A percentile compares a stretch with the other conserved stretches of the same genome.
These are phyloP conservation scores for Collariella sp. DNA, from an alignment of 495 filamentous ascomycete species.

Conservation along the genomic window DNA sequence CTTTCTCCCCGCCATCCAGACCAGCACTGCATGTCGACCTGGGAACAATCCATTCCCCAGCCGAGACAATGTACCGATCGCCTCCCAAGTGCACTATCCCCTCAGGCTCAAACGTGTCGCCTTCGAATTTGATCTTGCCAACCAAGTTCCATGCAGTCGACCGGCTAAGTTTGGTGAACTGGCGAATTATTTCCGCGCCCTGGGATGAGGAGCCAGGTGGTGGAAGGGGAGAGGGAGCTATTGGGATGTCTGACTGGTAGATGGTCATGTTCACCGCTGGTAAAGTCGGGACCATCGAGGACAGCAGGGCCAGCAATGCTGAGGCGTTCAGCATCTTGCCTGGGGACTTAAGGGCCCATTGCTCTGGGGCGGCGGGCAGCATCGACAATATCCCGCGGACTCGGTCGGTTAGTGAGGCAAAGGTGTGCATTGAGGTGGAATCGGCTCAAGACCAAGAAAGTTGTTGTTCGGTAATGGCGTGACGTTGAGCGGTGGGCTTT, in stretches of 20 bases:
- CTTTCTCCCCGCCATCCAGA: constrained; percentile 29
- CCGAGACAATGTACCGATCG: constrained; percentile 27
- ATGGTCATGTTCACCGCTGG: constrained; percentile 12
- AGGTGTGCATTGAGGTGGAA: background rate
- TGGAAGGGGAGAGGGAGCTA: constrained; percentile 20
- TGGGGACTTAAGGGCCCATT: background rate
- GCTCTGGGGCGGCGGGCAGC: background rate
- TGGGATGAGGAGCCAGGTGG: constrained; percentile 22
- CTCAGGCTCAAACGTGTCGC: constrained; percentile 33
- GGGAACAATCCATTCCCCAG: constrained; percentile 23
- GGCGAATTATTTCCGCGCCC: constrained; percentile 24
- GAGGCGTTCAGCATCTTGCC: constrained; percentile 4
- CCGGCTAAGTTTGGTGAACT: constrained; percentile 23
- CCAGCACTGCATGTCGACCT: constrained; percentile 20
- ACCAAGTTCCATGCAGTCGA: constrained; percentile 28
- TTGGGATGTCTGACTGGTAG: constrained; percentile 3
- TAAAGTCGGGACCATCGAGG: background rate
- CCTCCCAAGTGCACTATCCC: constrained; percentile 28
- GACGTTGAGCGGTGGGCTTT: no score
- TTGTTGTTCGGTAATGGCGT: no score
- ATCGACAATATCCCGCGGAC: background rate
- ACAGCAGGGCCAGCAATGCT: background rate
- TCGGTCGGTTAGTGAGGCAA: background rate
- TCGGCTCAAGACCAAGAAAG: background rate
- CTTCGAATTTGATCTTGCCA: constrained; percentile 27